These are phyloP conservation scores for Triticum monococcum DNA, from an alignment of 176 grass and related monocot species.

Conservation along the genomic window DNA sequence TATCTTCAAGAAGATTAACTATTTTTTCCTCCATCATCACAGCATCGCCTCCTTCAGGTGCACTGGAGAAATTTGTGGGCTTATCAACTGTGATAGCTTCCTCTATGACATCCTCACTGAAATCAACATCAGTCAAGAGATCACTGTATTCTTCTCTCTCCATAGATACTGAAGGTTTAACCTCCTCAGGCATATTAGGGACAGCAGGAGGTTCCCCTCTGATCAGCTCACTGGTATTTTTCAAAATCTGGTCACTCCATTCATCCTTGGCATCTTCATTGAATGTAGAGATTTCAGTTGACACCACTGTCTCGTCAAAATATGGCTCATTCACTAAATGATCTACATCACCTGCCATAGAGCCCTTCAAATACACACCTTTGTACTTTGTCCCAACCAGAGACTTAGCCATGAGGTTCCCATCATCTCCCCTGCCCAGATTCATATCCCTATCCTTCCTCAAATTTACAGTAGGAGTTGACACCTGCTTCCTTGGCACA, in stretches of 20 bases:
- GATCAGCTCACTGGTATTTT: constrained; percentile 8
- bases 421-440: neutral
- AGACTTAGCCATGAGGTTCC: neutral
- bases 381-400: neutral
- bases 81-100: constrained; percentile 17
- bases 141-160: constrained; percentile 14
- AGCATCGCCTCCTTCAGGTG: constrained; percentile 9
- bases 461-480: constrained; percentile 5
- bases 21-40: constrained; percentile 5
- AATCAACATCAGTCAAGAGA: neutral
- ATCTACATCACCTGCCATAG: constrained; percentile 5
- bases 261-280: neutral
- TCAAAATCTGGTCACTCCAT: neutral
- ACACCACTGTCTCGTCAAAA: neutral
- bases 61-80: neutral
- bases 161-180: neutral
- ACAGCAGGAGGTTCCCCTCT: neutral
- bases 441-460: constrained; percentile 8
- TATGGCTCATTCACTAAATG: neutral
- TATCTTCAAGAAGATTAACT: neutral
- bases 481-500: constrained; percentile 32
- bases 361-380: constrained; percentile 1
- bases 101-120: constrained; percentile 1
- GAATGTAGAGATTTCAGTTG: constrained; percentile 10
- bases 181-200: neutral